phyloP scores from a whole-genome alignment of 768 basidiomycete species.

The Naganishia randhawae region DNA sequence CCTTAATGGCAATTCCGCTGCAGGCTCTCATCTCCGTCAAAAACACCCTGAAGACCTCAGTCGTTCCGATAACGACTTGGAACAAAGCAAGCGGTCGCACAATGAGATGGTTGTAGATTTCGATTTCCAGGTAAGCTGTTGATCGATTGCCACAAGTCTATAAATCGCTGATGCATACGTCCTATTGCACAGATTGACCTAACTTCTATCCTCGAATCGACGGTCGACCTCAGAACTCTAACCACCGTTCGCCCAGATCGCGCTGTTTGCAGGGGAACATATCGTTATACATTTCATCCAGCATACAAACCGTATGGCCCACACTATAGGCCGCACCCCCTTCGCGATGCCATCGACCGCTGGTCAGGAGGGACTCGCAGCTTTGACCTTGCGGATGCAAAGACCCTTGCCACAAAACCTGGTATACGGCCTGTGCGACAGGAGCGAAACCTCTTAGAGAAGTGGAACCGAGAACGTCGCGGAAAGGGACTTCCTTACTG shows the following conservation, averaged over 20 bases:
- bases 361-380: not conserved
- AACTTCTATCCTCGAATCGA: conserved; percentile 11
- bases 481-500: conserved; percentile 3
- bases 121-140: conserved; percentile 14
- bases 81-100: conserved; percentile 2
- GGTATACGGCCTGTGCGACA: conserved; percentile 11
- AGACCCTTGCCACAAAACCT: conserved; percentile 5
- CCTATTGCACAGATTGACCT: not conserved
- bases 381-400: not conserved
- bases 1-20: too few relatives aligned
- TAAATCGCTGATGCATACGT: not conserved
- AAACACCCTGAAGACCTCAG: not conserved
- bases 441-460: not conserved
- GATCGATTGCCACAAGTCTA: not conserved
- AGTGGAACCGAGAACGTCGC: not conserved
- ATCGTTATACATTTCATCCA: conserved; percentile 12
- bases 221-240: not conserved
- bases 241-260: conserved; percentile 13
- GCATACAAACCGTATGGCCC: conserved; percentile 8
- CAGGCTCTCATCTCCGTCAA: conserved; percentile 5
- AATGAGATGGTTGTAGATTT: conserved; percentile 16
- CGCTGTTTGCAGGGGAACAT: conserved; percentile 3
- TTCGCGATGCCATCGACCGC: not conserved
- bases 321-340: not conserved
- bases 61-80: not conserved